These are phyloP conservation scores for Ascosphaera acerosa DNA, from an alignment of 2,329 filamentous ascomycete genomes.

Conservation along the genomic window DNA sequence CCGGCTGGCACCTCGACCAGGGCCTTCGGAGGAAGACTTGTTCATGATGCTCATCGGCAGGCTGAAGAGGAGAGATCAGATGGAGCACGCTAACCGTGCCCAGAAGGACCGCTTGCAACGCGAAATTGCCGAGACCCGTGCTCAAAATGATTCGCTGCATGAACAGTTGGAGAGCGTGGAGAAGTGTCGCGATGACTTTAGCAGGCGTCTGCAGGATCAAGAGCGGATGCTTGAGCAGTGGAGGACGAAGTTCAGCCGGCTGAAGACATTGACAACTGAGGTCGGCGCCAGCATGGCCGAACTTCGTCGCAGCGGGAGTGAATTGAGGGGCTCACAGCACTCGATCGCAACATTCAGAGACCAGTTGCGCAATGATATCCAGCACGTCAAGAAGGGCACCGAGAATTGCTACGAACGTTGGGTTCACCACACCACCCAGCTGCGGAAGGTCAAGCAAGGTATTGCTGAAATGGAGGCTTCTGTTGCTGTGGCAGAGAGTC, in stretches of 20 bases:
- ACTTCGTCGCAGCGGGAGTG: conserved; percentile 11
- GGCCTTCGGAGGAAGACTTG: conserved; percentile 13
- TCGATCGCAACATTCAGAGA: conserved; percentile 9
- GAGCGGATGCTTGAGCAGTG: conserved; percentile 11
- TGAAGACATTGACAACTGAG: conserved; percentile 12
- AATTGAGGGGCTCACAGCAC: conserved; percentile 8
- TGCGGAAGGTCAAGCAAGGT: conserved; percentile 5
- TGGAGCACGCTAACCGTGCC: conserved; percentile 7
- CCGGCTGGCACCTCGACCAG: no score
- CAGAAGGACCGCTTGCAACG: conserved; percentile 10
- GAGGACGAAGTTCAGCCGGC: conserved; percentile 12
- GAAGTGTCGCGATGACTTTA: no score
- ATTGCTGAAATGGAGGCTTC: conserved; percentile 9
- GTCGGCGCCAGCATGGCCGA: conserved; percentile 13
- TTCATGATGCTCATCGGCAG: conserved; percentile 14
- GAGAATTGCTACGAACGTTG: conserved; percentile 5
- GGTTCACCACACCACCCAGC: conserved; percentile 6
- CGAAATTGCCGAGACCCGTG: conserved; percentile 7
- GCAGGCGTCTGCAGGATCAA: conserved; percentile 7
- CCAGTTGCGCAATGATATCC: conserved; percentile 8
- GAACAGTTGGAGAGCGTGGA: conserved; percentile 7
- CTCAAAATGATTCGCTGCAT: conserved; percentile 11
- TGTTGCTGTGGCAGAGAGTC: conserved; percentile 9
- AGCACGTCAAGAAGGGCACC: conserved; percentile 8
- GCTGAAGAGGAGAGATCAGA: conserved; percentile 14